Evolutionary conservation across 2,329 filamentous ascomycete genomes (phyloP).

Genomic region (Aspergillus puulaauensis): DNA sequence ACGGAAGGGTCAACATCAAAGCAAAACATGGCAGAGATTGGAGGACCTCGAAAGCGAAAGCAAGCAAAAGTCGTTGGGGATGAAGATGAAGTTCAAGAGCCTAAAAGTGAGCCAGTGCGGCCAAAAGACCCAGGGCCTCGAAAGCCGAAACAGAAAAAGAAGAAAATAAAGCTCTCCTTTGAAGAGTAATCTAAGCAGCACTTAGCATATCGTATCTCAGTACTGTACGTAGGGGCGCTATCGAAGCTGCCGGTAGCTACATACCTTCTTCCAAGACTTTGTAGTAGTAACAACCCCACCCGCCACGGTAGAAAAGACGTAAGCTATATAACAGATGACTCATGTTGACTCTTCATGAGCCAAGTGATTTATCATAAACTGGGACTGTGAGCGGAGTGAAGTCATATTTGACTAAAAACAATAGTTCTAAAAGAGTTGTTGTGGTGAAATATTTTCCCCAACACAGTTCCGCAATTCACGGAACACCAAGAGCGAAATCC

Average conservation of each 20-base stretch:
- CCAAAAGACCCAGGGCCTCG: slow-evolving; percentile 24
- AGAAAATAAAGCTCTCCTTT: slow-evolving; percentile 49
- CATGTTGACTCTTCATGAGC: slow-evolving; percentile 8
- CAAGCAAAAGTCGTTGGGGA: slow-evolving; percentile 42
- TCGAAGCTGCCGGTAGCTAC: not conserved
- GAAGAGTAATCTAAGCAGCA: slow-evolving; percentile 28
- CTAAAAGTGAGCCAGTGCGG: slow-evolving; percentile 22
- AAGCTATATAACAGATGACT: slow-evolving; percentile 4
- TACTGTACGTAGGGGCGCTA: not conserved
- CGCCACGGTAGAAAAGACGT: not conserved
- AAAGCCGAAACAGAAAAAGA: slow-evolving; percentile 42
- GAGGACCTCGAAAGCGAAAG: slow-evolving; percentile 43
- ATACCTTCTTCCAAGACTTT: not conserved
- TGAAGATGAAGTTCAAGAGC: slow-evolving; percentile 29
- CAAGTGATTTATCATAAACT: not conserved
- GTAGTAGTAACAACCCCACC: not conserved
- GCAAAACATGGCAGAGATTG: slow-evolving; percentile 42
- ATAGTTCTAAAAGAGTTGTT: not conserved
- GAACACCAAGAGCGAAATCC: slow-evolving; percentile 10
- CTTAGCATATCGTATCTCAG: not conserved
- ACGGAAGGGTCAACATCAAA: slow-evolving; percentile 22
- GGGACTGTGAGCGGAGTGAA: not conserved
- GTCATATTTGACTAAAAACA: not conserved
- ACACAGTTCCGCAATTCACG: slow-evolving; percentile 11
- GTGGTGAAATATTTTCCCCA: slow-evolving; percentile 16